Conservation (phyloP, 306 rosid genomes). For the Fagus sylvatica region DNA sequence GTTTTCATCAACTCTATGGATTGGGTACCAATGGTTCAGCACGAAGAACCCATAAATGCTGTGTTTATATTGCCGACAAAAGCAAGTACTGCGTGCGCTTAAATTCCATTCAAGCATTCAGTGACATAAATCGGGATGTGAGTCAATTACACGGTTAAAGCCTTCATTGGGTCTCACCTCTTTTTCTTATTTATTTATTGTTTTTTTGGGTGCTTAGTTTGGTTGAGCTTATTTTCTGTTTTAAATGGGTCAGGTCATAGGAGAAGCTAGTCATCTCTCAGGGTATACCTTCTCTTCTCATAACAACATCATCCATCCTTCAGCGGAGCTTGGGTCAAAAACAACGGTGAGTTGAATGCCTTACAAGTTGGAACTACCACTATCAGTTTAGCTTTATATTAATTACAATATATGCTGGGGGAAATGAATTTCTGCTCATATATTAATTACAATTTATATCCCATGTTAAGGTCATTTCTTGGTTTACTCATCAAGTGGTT, state of each 20-base stretch:
- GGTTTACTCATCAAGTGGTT: slow-evolving; percentile 24
- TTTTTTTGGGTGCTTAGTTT: slow-evolving; percentile 14
- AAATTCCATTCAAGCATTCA: slow-evolving; percentile 86
- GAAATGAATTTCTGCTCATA: not conserved
- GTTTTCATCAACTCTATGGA: slow-evolving; percentile 63
- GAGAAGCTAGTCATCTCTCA: slow-evolving; percentile 83
- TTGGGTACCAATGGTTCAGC: slow-evolving; percentile 47
- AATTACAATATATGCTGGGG: slow-evolving; percentile 7
- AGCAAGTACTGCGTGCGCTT: slow-evolving; percentile 81
- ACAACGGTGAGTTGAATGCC: slow-evolving; percentile 71
- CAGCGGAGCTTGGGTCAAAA: slow-evolving; percentile 88
- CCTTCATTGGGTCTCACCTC: slow-evolving; percentile 8
- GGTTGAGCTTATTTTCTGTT: slow-evolving; percentile 19
- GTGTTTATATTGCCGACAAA: slow-evolving; percentile 81
- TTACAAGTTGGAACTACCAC: not conserved
- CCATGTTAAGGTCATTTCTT: slow-evolving; percentile 20
- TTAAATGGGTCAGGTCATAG: slow-evolving; percentile 61
- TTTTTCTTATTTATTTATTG: slow-evolving; percentile 11
- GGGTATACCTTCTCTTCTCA: slow-evolving; percentile 93
- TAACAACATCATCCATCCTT: slow-evolving; percentile 75
- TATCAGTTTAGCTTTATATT: not conserved
- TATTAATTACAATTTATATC: slow-evolving; percentile 5
- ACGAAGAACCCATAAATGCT: slow-evolving; percentile 81
- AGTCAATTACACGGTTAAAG: slow-evolving; percentile 41
- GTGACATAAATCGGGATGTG: slow-evolving; percentile 92